Conservation (phyloP, 2,329 filamentous ascomycete genomes). For the Sarocladium oryzae region DNA sequence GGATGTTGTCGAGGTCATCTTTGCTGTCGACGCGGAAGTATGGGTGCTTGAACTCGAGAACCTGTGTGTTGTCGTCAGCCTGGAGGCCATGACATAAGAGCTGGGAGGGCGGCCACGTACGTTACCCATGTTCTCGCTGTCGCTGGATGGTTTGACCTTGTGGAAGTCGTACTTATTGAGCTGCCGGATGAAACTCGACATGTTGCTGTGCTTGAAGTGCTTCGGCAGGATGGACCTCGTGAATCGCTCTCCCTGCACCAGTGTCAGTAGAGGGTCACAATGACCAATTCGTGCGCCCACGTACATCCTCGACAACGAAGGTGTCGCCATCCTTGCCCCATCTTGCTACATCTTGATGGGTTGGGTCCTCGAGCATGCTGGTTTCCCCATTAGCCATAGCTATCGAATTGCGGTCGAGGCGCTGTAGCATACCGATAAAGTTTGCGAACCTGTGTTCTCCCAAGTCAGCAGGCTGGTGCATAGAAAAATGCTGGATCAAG, state of each 20-base stretch:
- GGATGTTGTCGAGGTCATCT: constrained; percentile 92
- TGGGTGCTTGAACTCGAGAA: constrained; percentile 84
- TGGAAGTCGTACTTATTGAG: constrained; percentile 98
- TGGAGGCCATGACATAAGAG: background rate
- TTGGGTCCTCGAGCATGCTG: constrained; percentile 94
- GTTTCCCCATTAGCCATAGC: constrained; percentile 10
- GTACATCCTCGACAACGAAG: constrained; percentile 93
- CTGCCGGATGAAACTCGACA: constrained; percentile 92
- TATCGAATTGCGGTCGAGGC: constrained; percentile 4
- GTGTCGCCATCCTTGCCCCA: constrained; percentile 95
- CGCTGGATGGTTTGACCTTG: constrained; percentile 65
- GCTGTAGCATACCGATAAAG: constrained; percentile 76
- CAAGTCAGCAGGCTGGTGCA: constrained; percentile 15
- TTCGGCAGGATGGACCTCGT: constrained; percentile 95
- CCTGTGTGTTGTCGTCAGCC: constrained; percentile 43
- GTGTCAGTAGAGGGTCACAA: constrained; percentile 6
- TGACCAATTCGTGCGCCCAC: constrained; percentile 16
- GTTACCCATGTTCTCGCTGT: constrained; percentile 29
- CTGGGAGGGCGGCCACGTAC: constrained; percentile 18
- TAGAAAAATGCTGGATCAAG: background rate
- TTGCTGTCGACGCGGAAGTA: constrained; percentile 95
- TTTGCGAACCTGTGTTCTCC: constrained; percentile 72
- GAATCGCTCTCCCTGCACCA: constrained; percentile 83
- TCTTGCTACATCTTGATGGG: constrained; percentile 85
- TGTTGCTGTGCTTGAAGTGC: constrained; percentile 99